Evolutionary conservation across 2,329 filamentous ascomycete genomes (phyloP), one percentile per base, ranked within the genome.

Genomic region (Pseudocercospora ulei): DNA sequence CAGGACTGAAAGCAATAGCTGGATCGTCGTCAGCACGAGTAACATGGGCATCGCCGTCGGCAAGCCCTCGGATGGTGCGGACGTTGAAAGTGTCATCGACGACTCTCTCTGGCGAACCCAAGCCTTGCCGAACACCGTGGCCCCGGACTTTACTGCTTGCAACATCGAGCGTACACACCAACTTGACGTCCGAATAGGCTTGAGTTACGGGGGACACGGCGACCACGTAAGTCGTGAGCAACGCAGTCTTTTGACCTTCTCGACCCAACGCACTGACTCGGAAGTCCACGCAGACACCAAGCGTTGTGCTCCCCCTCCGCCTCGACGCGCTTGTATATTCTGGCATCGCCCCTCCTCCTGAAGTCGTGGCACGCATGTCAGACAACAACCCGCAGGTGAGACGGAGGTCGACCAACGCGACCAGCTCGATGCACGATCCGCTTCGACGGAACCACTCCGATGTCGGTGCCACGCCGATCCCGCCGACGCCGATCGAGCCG

Each of bases 61-160:
- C n/a, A 65, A 65, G 43, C 67, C 56, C 34, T 66, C 46, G 51
- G 79, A 67, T 54, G 63, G 77, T 3, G 66, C 76, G 4, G 76
- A 76, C 29, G 73, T 74, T 7, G 58, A 61, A 36, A 46, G 43
- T 1, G 41, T 54, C 13, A 43, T 61, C 7, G 52, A 58, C 30
- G 82, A 93, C 54, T 70, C 69, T 1, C 58, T 88, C 25, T 98
- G 90, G 90, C 74, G 74, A 46, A 68, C 69, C 25, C 68, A 75
- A 34, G 68, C 76, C 0, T 67, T 96, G 4, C 90, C 88, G 2
- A 90, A 84, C 58, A 88, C 83, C 0, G 76, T 98, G 7, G 79
- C 85, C 6, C 90, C 90, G 0, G 80, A 78, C 0, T 98, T 98
- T 57, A 70, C 76, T 33, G 84, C 86, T 1, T 98, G 90, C 63